A percentile compares a stretch with the other conserved stretches of the same genome.
These are phyloP conservation scores for Entomophthora muscae DNA, from an alignment of 371 early-diverging fungal species.

Conservation along the genomic window DNA sequence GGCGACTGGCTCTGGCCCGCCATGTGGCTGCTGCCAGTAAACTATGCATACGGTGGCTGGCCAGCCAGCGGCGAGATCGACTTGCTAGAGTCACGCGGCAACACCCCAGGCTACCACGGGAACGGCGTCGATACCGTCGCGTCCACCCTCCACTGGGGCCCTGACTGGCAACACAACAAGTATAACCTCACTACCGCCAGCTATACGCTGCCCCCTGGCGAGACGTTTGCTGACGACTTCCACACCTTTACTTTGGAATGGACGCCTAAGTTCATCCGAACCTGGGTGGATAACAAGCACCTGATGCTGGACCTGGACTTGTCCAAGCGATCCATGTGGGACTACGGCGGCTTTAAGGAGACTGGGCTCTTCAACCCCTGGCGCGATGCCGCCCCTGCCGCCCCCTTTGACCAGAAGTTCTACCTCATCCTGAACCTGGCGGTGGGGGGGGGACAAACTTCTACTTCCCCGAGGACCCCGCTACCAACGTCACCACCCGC, in stretches of 20 bases:
- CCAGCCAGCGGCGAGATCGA: constrained; percentile 43
- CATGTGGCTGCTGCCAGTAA: constrained; percentile 46
- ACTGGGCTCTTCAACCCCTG: constrained; percentile 28
- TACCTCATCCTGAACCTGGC: constrained; percentile 47
- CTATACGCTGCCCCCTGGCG: constrained; percentile 11
- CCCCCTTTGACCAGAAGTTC: constrained; percentile 48
- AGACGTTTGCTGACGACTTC: constrained; percentile 23
- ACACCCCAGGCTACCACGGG: constrained; percentile 20
- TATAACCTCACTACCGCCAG: constrained; percentile 6
- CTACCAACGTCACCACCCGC: background rate
- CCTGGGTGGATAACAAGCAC: constrained; percentile 30
- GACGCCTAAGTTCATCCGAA: constrained; percentile 33
- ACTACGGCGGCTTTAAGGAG: constrained; percentile 20
- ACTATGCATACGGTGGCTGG: constrained; percentile 45
- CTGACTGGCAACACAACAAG: background rate
- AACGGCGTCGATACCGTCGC: constrained; percentile 7
- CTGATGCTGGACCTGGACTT: constrained; percentile 25
- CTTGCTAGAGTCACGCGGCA: constrained; percentile 36
- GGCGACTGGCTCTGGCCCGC: constrained; percentile 55
- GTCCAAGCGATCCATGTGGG: constrained; percentile 26
- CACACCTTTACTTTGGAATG: constrained; percentile 34
- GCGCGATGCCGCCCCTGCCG: constrained; percentile 24
- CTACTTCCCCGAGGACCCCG: constrained; percentile 33
- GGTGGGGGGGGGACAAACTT: constrained; percentile 42
- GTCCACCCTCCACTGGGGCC: constrained; percentile 10